Conservation (phyloP, 2,329 filamentous ascomycete genomes). For the Lasiodiplodia hormozganensis region DNA sequence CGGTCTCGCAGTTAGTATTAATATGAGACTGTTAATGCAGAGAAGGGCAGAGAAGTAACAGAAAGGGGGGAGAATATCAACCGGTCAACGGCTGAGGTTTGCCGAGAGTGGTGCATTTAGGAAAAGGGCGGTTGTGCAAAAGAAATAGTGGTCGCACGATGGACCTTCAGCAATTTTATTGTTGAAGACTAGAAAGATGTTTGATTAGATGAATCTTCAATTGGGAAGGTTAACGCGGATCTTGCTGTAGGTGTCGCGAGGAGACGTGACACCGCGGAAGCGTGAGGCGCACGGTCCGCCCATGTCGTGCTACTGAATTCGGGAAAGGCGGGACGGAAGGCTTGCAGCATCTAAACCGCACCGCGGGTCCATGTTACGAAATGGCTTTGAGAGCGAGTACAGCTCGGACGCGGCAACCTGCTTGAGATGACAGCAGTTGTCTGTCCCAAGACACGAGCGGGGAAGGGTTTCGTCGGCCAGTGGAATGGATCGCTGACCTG, state of each 20-base stretch:
- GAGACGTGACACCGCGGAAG: background rate
- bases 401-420: background rate
- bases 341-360: conserved; percentile 9
- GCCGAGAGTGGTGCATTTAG: background rate
- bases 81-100: background rate
- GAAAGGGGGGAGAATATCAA: background rate
- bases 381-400: background rate
- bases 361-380: background rate
- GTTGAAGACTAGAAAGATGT: background rate
- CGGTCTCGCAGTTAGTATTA: background rate
- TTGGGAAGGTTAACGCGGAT: conserved; percentile 3
- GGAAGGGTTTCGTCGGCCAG: background rate
- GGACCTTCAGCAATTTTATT: background rate
- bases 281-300: conserved; percentile 12
- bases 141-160: background rate
- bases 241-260: conserved; percentile 16
- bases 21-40: too few species aligned
- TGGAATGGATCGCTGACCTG: conserved; percentile 10
- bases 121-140: conserved; percentile 9
- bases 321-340: conserved; percentile 17
- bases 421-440: background rate
- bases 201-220: conserved; percentile 8
- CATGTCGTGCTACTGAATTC: background rate
- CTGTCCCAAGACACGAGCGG: background rate
- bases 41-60: background rate